A percentile compares a stretch with the other conserved stretches of the same genome.
Evolutionary conservation across 768 basidiomycete species (phyloP).

Genomic region (Termitomyces bulborhizus): DNA sequence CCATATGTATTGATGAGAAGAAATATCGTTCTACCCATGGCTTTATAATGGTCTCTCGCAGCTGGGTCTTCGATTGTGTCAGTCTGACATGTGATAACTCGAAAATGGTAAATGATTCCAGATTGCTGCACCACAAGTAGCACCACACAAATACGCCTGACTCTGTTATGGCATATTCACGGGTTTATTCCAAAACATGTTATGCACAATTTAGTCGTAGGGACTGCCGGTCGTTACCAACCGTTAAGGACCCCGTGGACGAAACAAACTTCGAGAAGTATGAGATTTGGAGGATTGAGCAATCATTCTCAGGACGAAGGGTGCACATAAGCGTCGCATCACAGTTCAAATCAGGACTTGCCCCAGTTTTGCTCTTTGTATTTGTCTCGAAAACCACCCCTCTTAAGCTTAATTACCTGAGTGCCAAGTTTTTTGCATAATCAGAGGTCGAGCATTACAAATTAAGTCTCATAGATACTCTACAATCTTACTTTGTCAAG

Average conservation of each 20-base stretch:
- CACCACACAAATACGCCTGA: no score
- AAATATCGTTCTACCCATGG: neutral
- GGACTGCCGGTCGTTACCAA: no score
- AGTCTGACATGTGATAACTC: neutral
- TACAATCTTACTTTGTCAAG: slow-evolving; percentile 16
- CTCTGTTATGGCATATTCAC: neutral
- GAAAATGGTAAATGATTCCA: neutral
- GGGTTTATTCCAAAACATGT: neutral
- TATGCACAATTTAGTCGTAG: neutral
- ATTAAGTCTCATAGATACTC: neutral
- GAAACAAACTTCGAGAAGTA: neutral
- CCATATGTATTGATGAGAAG: slow-evolving; percentile 22
- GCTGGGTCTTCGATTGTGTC: neutral
- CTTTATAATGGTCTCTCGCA: slow-evolving; percentile 3
- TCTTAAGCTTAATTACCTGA: neutral
- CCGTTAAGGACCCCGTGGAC: neutral
- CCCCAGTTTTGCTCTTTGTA: neutral
- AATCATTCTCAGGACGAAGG: neutral
- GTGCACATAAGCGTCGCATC: no score
- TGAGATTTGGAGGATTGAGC: neutral
- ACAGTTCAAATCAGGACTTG: no score
- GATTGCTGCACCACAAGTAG: no score
- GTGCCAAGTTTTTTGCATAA: neutral
- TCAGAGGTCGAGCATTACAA: neutral
- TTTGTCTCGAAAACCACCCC: neutral